Evolutionary conservation across 768 basidiomycete genomes (phyloP).

Genomic region (Candolleomyces aberdarensis): DNA sequence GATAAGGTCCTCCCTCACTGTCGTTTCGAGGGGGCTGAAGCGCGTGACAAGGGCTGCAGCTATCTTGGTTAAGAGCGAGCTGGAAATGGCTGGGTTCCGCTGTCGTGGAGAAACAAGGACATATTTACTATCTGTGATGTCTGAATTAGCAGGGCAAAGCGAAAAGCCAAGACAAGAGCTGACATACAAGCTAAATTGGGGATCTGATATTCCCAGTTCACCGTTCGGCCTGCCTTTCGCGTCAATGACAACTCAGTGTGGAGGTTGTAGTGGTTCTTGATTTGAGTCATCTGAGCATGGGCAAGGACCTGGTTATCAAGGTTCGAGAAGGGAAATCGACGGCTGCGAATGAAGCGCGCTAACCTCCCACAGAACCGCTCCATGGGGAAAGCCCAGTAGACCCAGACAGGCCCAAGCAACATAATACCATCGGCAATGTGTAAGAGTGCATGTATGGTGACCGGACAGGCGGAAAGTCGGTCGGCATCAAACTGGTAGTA

Average conservation of each 20-base stretch:
- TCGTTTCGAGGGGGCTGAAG: not conserved
- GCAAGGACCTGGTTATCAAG: constrained; percentile 1
- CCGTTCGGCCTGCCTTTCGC: not conserved
- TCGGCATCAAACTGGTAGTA: constrained; percentile 26
- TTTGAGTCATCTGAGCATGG: not conserved
- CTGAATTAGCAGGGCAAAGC: not conserved
- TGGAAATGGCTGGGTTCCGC: not conserved
- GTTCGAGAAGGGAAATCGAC: constrained; percentile 19
- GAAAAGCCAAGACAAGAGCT: too few relatives aligned
- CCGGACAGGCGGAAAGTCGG: constrained; percentile 24
- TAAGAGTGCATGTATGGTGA: constrained; percentile 32
- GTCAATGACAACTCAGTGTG: not conserved
- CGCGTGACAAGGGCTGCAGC: not conserved
- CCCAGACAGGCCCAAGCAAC: constrained; percentile 32
- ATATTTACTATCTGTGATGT: not conserved
- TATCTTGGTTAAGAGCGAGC: not conserved
- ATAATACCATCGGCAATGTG: constrained; percentile 33
- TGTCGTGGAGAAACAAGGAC: not conserved
- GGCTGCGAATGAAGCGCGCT: constrained; percentile 22
- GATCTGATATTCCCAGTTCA: not conserved
- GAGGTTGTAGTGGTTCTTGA: not conserved
- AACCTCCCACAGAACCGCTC: constrained; percentile 33
- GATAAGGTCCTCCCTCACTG: not conserved
- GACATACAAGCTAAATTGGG: not conserved
- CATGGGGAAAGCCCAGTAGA: constrained; percentile 38